Evolutionary conservation across 306 rosid genomes (phyloP), one percentile per base, ranked within the genome.

Genomic region (Comarum palustre): DNA sequence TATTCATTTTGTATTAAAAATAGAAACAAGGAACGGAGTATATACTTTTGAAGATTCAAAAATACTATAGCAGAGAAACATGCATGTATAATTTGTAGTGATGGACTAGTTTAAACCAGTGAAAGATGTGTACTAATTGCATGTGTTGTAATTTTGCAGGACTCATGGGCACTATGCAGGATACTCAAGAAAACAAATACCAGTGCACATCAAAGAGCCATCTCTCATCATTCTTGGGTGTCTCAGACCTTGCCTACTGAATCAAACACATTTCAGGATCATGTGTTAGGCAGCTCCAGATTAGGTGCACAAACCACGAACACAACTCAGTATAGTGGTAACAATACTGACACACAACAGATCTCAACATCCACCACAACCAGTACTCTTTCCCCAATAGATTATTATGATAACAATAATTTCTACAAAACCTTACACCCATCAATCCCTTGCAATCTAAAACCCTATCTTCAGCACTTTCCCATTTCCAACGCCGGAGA

Each of bases 151-250:
- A 19, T 13, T 13, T 58, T 84, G 81, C 89, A 93, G 98, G 98
- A 89, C 54, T 90, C 96, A 10, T 93, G 97, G 98, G 98, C 97
- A 52, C 90, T 93, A n/a, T 93, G 98, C 73, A 91, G 97, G 81
- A 93, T 93, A 70, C 90, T 93, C 86, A 90, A 93, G 90, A 93
- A 93, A 77, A 86, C 90, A 4, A 93, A 78, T 74, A 78, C 98
- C 2, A 72, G 57, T 12, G 50, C 88, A 50, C 85, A 92, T 52
- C 98, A 89, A 78, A 87, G 98, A 82, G 87, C 84, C 42, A 74
- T 85, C 36, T 89, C 93, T 52, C 95, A 90, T 52, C 96, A 90
- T 46, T 90, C 94, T 50, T 90, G 93, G 96, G 84, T 82, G 38
- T 85, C 92, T 75, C 84, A 29, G 13, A n/a, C 85, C 20, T 66